Evolutionary conservation across 495 filamentous ascomycete species (phyloP).

Genomic region (Usnea hakonensis): DNA sequence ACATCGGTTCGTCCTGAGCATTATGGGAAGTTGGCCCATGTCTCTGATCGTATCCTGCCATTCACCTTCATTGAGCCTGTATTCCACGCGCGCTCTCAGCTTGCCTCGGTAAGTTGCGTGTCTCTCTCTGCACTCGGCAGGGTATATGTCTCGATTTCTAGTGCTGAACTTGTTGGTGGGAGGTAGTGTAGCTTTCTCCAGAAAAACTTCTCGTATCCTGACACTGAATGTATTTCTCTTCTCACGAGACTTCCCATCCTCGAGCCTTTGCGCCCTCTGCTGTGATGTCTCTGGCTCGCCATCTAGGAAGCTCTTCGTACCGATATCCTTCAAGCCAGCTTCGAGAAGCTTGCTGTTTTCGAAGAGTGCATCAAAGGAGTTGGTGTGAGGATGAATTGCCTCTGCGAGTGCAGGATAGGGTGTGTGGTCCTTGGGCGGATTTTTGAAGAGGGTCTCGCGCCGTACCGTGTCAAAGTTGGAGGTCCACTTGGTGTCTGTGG

Average conservation of each 20-base stretch:
- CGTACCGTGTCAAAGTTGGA: conserved; percentile 72
- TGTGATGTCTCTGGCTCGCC: conserved; percentile 48
- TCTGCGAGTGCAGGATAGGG: conserved; percentile 80
- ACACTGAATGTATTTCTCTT: conserved; percentile 65
- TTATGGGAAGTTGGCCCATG: conserved; percentile 81
- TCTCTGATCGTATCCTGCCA: conserved; percentile 73
- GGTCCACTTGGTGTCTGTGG: conserved; percentile 69
- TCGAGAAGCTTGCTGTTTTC: conserved; percentile 61
- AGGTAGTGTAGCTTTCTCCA: conserved; percentile 69
- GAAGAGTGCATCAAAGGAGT: conserved; percentile 94
- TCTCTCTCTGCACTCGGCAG: conserved; percentile 88
- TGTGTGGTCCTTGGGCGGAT: conserved; percentile 77
- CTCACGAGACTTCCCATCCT: conserved; percentile 40
- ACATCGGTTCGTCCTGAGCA: conserved; percentile 86
- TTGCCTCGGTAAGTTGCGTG: conserved; percentile 88
- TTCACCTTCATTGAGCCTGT: conserved; percentile 75
- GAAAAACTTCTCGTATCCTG: conserved; percentile 64
- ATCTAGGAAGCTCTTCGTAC: conserved; percentile 78
- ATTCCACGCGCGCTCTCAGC: conserved; percentile 71
- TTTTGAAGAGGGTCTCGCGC: conserved; percentile 77
- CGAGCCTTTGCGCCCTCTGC: conserved; percentile 35
- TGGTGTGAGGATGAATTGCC: conserved; percentile 80
- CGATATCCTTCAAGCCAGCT: conserved; percentile 76
- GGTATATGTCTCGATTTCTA: conserved; percentile 72
- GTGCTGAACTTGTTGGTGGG: conserved; percentile 69